These are phyloP conservation scores for Sindora glabra DNA, from an alignment of 306 rosid genomes.

Conservation along the genomic window DNA sequence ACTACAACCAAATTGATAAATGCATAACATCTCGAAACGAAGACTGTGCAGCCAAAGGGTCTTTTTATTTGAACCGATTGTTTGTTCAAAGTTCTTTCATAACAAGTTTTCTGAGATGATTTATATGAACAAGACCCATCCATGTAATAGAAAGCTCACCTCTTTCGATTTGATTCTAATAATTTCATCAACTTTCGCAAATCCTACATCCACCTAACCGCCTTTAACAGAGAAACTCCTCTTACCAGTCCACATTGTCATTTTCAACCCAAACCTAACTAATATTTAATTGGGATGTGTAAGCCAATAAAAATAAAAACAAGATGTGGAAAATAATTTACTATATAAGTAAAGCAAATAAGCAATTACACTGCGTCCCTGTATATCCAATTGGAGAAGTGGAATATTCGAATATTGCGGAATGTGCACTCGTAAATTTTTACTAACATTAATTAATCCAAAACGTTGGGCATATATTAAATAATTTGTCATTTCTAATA, in stretches of 20 bases:
- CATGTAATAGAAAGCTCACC: conserved; percentile 13
- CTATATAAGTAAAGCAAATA: too few species aligned
- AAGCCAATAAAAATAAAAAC: too few species aligned
- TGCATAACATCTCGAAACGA: conserved; percentile 3
- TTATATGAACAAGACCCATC: not conserved
- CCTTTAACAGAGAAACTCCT: not conserved
- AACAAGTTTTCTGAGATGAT: not conserved
- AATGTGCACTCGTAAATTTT: too few species aligned
- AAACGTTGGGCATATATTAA: too few species aligned
- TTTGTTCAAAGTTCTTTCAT: conserved; percentile 5
- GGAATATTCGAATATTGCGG: too few species aligned
- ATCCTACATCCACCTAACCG: not conserved
- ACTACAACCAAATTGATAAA: conserved; percentile 12
- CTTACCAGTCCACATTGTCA: not conserved
- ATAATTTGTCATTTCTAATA: too few species aligned
- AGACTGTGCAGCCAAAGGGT: not conserved
- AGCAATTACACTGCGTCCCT: too few species aligned
- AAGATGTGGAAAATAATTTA: too few species aligned
- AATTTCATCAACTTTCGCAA: not conserved
- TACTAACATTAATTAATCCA: too few species aligned
- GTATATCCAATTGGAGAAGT: too few species aligned
- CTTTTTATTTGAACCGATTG: not conserved
- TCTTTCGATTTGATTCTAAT: not conserved
- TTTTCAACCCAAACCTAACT: not conserved
- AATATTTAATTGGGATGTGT: too few species aligned